A percentile compares a stretch with the other conserved stretches of the same genome.
Conservation (phyloP, 169 alveolate genomes). For the Plasmodium coatneyi region DNA sequence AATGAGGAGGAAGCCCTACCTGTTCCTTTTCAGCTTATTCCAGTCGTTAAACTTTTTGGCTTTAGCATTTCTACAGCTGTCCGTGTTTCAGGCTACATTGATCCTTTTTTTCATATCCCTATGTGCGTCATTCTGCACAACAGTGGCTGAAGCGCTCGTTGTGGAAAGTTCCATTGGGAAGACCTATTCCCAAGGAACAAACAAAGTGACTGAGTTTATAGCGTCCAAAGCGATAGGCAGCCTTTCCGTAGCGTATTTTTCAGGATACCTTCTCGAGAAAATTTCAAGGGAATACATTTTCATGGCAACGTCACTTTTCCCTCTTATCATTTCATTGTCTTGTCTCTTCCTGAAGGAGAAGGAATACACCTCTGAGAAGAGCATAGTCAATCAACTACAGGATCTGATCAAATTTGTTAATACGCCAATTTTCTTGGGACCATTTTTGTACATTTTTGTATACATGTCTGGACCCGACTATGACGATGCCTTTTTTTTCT, state of each 20-base stretch:
- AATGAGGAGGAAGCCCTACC: slow-evolving; percentile 88
- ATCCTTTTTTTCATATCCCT: slow-evolving; percentile 12
- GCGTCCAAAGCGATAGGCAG: slow-evolving; percentile 93
- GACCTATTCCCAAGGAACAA: slow-evolving; percentile 79
- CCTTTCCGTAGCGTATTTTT: slow-evolving; percentile 93
- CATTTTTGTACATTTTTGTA: slow-evolving; percentile 91
- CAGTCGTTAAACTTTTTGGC: slow-evolving; percentile 85
- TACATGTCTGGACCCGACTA: slow-evolving; percentile 92
- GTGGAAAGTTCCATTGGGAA: slow-evolving; percentile 77
- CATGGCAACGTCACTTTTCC: slow-evolving; percentile 91
- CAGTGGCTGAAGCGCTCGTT: slow-evolving; percentile 91
- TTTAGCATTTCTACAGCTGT: slow-evolving; percentile 80
- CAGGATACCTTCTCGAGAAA: slow-evolving; percentile 93
- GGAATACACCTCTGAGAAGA: slow-evolving; percentile 76
- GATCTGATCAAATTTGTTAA: slow-evolving; percentile 86
- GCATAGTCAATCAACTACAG: slow-evolving; percentile 82
- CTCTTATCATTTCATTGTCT: slow-evolving; percentile 86
- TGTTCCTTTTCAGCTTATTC: slow-evolving; percentile 84
- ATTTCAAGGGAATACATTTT: slow-evolving; percentile 88
- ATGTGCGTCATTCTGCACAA: slow-evolving; percentile 84
- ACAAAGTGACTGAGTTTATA: slow-evolving; percentile 91
- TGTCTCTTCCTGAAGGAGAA: slow-evolving; percentile 90
- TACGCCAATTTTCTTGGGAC: slow-evolving; percentile 91
- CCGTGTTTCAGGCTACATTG: slow-evolving; percentile 71
- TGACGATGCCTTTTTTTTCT: slow-evolving; percentile 95